A percentile compares a stretch with the other conserved stretches of the same genome.
Conservation (phyloP, 164 flowering plant species). For the Liriodendron chinense region DNA sequence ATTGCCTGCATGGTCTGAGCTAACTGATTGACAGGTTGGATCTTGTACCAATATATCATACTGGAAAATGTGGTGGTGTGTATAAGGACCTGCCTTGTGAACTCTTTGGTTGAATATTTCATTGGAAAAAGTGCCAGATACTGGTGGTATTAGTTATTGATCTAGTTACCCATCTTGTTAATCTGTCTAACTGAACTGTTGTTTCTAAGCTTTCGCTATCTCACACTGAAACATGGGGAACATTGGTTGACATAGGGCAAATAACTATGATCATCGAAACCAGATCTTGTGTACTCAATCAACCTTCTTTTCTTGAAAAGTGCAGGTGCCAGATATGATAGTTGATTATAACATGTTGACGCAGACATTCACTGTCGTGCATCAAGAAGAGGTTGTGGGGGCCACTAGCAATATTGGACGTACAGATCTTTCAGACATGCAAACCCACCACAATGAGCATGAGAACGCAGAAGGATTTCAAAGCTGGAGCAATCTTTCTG, state of each 20-base stretch:
- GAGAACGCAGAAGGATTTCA: constrained; percentile 19
- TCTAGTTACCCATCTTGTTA: neutral
- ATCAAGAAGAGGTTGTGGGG: constrained; percentile 65
- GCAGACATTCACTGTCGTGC: constrained; percentile 49
- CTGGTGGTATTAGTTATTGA: neutral
- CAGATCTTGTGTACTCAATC: neutral
- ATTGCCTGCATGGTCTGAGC: too few species aligned
- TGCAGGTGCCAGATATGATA: constrained; percentile 87
- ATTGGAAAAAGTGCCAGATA: neutral
- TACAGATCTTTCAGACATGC: constrained; percentile 10
- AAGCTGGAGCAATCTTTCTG: constrained; percentile 52
- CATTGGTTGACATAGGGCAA: neutral
- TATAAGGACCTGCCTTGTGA: too few species aligned
- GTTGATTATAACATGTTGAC: constrained; percentile 80
- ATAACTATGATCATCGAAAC: neutral
- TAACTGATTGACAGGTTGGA: too few species aligned
- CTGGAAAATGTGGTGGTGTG: too few species aligned
- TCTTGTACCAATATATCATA: too few species aligned
- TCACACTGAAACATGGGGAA: neutral
- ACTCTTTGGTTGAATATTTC: too few species aligned
- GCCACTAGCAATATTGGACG: constrained; percentile 15
- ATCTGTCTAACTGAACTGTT: neutral
- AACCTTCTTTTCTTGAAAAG: constrained; percentile 3
- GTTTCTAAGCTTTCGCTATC: neutral
- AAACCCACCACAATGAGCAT: constrained; percentile 18